Percentiles rank a stretch among this genome's conserved stretches.
Conservation (phyloP, 2,329 filamentous ascomycete genomes). For the Neocatenulostroma microsporum region DNA sequence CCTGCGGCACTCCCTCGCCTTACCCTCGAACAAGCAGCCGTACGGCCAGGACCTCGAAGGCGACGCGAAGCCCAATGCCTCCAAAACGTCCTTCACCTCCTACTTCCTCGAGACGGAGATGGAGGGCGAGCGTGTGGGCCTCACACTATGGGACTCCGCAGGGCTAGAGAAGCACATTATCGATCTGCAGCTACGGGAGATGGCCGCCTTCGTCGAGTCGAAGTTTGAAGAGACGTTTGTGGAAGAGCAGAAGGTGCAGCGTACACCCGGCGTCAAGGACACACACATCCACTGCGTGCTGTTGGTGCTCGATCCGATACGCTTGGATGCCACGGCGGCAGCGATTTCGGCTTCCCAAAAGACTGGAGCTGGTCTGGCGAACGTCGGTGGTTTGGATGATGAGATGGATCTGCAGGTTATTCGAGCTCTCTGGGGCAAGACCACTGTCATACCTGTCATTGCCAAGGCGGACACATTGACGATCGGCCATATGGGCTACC, state of each 20-base stretch:
- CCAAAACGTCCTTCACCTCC: conserved; percentile 58
- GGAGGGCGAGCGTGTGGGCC: conserved; percentile 78
- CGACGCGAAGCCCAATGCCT: conserved; percentile 13
- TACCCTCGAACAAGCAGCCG: conserved; percentile 68
- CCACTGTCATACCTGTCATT: conserved; percentile 89
- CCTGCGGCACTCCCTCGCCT: conserved; percentile 73
- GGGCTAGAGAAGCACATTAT: conserved; percentile 92
- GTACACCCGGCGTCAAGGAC: conserved; percentile 85
- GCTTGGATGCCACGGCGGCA: conserved; percentile 64
- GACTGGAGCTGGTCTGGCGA: conserved; percentile 40
- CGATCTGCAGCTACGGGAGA: conserved; percentile 85
- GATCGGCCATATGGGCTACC: conserved; percentile 82
- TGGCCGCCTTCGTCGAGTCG: conserved; percentile 86
- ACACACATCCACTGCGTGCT: conserved; percentile 97
- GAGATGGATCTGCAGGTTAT: conserved; percentile 86
- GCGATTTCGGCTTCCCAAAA: conserved; percentile 10
- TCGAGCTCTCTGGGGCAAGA: conserved; percentile 81
- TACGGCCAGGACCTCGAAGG: conserved; percentile 20
- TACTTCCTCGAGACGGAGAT: conserved; percentile 93
- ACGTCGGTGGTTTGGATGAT: conserved; percentile 68
- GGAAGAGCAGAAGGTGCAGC: conserved; percentile 95
- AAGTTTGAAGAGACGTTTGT: conserved; percentile 98
- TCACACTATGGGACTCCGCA: conserved; percentile 95
- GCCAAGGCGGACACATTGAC: conserved; percentile 96
- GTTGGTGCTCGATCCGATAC: conserved; percentile 77